Conservation (phyloP, 805 yeast species). For the Saturnispora besseyi region DNA sequence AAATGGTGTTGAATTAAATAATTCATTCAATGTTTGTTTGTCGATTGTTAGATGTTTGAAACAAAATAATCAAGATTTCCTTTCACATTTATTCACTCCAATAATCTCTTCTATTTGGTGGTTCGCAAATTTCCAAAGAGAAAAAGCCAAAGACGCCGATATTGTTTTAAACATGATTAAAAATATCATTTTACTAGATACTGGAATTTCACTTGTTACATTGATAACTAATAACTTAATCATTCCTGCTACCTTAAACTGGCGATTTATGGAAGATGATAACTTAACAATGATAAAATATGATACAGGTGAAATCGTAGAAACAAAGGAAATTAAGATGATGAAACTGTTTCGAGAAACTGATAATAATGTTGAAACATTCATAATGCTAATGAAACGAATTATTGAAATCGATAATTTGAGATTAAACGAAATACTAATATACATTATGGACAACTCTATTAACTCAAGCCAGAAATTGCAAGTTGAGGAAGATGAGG, state of each 20-base stretch:
- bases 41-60: conserved; percentile 42
- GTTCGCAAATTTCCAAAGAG: conserved; percentile 32
- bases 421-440: conserved; percentile 39
- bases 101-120: conserved; percentile 34
- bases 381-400: conserved; percentile 12
- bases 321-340: conserved; percentile 1
- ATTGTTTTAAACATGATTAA: conserved; percentile 33
- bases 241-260: conserved; percentile 25
- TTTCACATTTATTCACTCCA: conserved; percentile 26
- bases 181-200: conserved; percentile 20
- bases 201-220: conserved; percentile 8
- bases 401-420: conserved; percentile 42
- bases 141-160: conserved; percentile 25
- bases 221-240: conserved; percentile 15
- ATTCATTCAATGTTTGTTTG: conserved; percentile 54
- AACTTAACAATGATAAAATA: conserved; percentile 22
- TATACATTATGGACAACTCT: conserved; percentile 53
- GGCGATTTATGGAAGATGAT: conserved; percentile 35
- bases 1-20: conserved; percentile 44
- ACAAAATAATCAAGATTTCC: conserved; percentile 26
- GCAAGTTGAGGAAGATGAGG: conserved; percentile 29
- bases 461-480: conserved; percentile 21
- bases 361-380: conserved; percentile 33
- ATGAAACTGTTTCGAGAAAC: conserved; percentile 32
- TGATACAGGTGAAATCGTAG: conserved; percentile 8